Percentiles rank a stretch among this genome's conserved stretches.
phyloP scores from a whole-genome alignment of 2,329 filamentous ascomycete species.

The Penicillium vulpinum region DNA sequence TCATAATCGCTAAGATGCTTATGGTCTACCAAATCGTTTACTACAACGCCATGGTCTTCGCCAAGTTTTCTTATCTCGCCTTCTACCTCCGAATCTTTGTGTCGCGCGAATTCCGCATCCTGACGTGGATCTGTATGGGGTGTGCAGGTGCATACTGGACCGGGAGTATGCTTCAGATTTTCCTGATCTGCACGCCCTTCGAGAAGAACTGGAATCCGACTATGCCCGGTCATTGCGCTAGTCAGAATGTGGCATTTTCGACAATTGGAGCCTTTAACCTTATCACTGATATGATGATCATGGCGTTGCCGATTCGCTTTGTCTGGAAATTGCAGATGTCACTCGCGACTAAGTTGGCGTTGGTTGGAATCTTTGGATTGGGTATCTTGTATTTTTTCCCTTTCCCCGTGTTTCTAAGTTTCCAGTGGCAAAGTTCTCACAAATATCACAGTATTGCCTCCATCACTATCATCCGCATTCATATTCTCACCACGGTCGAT shows the following conservation, averaged over 20 bases:
- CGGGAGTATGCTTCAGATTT: conserved; percentile 31
- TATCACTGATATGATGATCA: conserved; percentile 25
- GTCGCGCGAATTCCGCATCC: conserved; percentile 32
- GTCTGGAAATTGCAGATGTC: conserved; percentile 30
- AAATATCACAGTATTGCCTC: conserved; percentile 21
- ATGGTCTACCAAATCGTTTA: conserved; percentile 29
- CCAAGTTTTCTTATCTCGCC: conserved; percentile 33
- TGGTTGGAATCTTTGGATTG: conserved; percentile 26
- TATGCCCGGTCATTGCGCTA: conserved; percentile 22
- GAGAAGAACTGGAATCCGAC: conserved; percentile 20
- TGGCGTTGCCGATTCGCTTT: conserved; percentile 25
- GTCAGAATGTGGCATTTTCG: conserved; percentile 24
- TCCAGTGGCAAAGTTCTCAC: not conserved
- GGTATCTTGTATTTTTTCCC: conserved; percentile 21
- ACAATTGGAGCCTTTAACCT: conserved; percentile 28
- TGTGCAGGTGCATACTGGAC: conserved; percentile 29
- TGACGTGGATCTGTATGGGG: conserved; percentile 27
- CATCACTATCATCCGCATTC: conserved; percentile 27
- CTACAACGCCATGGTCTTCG: conserved; percentile 30
- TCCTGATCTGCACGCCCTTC: conserved; percentile 25
- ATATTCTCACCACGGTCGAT: conserved; percentile 22
- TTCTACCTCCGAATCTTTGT: conserved; percentile 35
- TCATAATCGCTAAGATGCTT: conserved; percentile 18
- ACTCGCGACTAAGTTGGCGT: conserved; percentile 20
- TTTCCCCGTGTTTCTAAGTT: not conserved